phyloP scores from a whole-genome alignment of 139 green algal species.

The Ulvella scutata region DNA sequence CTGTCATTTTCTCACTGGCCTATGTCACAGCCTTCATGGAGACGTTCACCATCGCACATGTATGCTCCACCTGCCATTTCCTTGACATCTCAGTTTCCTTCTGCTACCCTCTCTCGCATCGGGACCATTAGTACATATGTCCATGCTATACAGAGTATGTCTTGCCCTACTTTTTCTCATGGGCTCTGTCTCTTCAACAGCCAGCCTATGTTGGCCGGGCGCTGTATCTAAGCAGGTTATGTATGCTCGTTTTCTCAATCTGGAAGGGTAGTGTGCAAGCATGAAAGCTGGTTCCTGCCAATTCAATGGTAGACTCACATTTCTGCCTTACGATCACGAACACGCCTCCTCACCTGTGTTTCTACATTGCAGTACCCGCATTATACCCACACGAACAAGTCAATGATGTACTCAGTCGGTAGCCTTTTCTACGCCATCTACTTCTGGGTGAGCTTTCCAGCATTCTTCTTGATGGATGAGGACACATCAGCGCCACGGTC shows the following conservation, averaged over 20 bases:
- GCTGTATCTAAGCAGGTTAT: no score
- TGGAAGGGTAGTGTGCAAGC: no score
- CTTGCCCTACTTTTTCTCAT: no score
- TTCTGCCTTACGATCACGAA: no score
- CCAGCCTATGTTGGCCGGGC: no score
- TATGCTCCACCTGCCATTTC: slow-evolving; percentile 8
- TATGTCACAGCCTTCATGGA: slow-evolving; percentile 89
- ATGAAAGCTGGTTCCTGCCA: no score
- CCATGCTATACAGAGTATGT: not conserved
- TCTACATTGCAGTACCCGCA: slow-evolving; percentile 91
- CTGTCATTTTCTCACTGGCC: slow-evolving; percentile 57
- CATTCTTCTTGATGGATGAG: slow-evolving; percentile 79
- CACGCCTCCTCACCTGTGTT: no score
- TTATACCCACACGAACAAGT: slow-evolving; percentile 62
- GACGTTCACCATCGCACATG: slow-evolving; percentile 84
- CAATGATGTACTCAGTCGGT: slow-evolving; percentile 79
- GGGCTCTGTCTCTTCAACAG: no score
- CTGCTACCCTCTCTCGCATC: not conserved
- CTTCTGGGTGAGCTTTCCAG: slow-evolving; percentile 92
- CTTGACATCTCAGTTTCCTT: not conserved
- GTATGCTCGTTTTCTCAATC: no score
- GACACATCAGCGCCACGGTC: slow-evolving; percentile 8
- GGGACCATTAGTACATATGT: not conserved
- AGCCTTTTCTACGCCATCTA: slow-evolving; percentile 99
- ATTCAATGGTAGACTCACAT: no score